A percentile compares a stretch with the other conserved stretches of the same genome.
These are phyloP conservation scores for Fusarium continuum DNA, from an alignment of 2,329 filamentous ascomycete genomes.

Conservation along the genomic window DNA sequence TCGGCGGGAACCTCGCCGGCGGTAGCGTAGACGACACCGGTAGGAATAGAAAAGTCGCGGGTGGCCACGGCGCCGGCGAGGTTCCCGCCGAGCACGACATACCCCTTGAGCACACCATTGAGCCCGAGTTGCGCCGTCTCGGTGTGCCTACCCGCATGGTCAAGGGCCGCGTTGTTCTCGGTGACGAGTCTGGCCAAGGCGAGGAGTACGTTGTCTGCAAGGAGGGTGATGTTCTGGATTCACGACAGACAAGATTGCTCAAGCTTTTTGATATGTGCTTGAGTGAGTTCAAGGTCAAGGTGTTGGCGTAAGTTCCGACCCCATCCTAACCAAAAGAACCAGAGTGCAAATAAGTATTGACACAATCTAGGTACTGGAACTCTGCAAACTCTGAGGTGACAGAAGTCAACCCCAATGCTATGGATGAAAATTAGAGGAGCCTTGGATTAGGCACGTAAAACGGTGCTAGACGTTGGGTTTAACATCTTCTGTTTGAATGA, in stretches of 20 bases:
- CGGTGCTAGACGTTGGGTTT: conserved; percentile 42
- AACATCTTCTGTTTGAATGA: conserved; percentile 45
- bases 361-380: conserved; percentile 64
- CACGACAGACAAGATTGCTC: conserved; percentile 88
- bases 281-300: conserved; percentile 86
- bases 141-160: conserved; percentile 90
- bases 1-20: conserved; percentile 81
- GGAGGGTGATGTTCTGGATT: conserved; percentile 86
- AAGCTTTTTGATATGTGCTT: conserved; percentile 93
- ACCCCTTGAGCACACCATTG: conserved; percentile 84
- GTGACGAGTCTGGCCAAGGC: conserved; percentile 61
- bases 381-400: conserved; percentile 67
- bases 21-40: conserved; percentile 79
- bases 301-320: conserved; percentile 70
- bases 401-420: conserved; percentile 56
- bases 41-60: conserved; percentile 80
- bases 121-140: conserved; percentile 88
- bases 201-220: conserved; percentile 81
- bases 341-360: conserved; percentile 27
- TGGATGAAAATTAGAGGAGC: conserved; percentile 46
- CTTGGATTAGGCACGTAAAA: conserved; percentile 16
- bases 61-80: conserved; percentile 79
- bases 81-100: conserved; percentile 83
- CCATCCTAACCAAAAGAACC: background rate
- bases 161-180: conserved; percentile 85